Percentiles rank a stretch among this genome's conserved stretches.
Evolutionary conservation across 2,329 filamentous ascomycete species (phyloP).

Genomic region (Davidsoniella eucalypti): DNA sequence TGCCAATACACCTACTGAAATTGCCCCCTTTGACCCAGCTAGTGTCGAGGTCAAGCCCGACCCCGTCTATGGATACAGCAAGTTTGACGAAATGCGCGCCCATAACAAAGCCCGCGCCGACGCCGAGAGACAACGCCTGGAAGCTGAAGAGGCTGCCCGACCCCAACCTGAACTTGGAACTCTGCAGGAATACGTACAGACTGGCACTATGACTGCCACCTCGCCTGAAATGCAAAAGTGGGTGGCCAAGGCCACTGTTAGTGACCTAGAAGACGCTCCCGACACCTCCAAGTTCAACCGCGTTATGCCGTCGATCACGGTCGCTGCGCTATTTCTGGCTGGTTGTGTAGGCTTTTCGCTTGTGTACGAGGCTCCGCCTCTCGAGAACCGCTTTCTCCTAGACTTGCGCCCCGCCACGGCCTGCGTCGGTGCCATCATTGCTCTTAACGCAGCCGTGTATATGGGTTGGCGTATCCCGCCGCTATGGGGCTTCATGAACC

Average conservation of each 20-base stretch:
- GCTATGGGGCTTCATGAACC: conserved; percentile 49
- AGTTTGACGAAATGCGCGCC: conserved; percentile 40
- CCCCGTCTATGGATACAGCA: conserved; percentile 41
- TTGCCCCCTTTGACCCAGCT: conserved; percentile 14
- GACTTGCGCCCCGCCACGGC: conserved; percentile 45
- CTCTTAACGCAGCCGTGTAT: conserved; percentile 40
- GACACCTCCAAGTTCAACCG: conserved; percentile 36
- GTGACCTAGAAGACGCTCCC: conserved; percentile 34
- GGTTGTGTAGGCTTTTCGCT: conserved; percentile 27
- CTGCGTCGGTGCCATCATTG: conserved; percentile 46
- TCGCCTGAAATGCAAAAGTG: conserved; percentile 26
- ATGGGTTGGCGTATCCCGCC: conserved; percentile 46
- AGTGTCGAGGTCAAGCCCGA: conserved; percentile 20
- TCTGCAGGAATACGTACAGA: conserved; percentile 18
- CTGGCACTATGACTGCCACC: conserved; percentile 24
- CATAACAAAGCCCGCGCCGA: conserved; percentile 33
- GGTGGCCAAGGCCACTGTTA: conserved; percentile 28
- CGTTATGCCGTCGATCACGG: conserved; percentile 35
- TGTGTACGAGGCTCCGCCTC: conserved; percentile 24
- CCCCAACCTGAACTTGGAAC: conserved; percentile 10
- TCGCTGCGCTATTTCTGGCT: conserved; percentile 29
- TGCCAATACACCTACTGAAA: conserved; percentile 15
- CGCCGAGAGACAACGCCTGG: conserved; percentile 27
- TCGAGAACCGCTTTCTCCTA: conserved; percentile 36
- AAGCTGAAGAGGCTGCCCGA: conserved; percentile 21